phyloP scores from a whole-genome alignment of 2,329 filamentous ascomycete genomes.

The Neonectria faginata region DNA sequence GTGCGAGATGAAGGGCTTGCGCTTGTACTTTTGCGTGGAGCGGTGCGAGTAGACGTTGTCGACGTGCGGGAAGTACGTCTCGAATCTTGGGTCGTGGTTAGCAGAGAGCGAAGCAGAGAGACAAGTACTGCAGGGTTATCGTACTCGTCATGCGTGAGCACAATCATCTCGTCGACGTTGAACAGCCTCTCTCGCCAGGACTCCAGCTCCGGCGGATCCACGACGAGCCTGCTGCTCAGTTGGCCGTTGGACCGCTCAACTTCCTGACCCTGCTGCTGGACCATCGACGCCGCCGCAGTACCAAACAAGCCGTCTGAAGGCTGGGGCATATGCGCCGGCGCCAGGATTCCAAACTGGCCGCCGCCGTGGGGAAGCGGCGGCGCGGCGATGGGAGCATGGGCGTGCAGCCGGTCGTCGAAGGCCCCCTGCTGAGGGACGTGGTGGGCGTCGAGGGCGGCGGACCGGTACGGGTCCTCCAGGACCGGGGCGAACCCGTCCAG shows the following conservation, averaged over 20 bases:
- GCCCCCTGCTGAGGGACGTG: constrained; percentile 23
- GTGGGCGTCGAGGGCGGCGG: constrained; percentile 11
- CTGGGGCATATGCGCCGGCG: constrained; percentile 46
- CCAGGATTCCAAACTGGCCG: constrained; percentile 61
- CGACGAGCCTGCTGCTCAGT: constrained; percentile 67
- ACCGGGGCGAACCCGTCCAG: constrained; percentile 34
- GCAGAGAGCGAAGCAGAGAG: too few relatives aligned
- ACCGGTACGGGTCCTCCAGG: constrained; percentile 38
- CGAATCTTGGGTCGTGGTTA: constrained; percentile 60
- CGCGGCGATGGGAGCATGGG: constrained; percentile 13
- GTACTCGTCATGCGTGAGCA: constrained; percentile 79
- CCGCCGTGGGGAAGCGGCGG: constrained; percentile 12
- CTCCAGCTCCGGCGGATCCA: constrained; percentile 74
- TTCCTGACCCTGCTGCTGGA: constrained; percentile 12
- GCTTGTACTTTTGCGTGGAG: constrained; percentile 84
- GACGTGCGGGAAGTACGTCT: constrained; percentile 85
- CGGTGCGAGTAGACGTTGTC: constrained; percentile 89
- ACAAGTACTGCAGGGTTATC: constrained; percentile 32
- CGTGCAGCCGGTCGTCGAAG: constrained; percentile 4
- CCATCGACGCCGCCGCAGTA: background rate
- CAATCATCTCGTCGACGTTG: constrained; percentile 78
- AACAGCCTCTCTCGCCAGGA: constrained; percentile 80
- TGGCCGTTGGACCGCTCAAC: constrained; percentile 59
- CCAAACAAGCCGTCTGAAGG: constrained; percentile 21
- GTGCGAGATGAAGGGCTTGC: constrained; percentile 83